These are phyloP conservation scores for Coemansia sp. DNA, from an alignment of 192 early-diverging fungal genomes.

Conservation along the genomic window DNA sequence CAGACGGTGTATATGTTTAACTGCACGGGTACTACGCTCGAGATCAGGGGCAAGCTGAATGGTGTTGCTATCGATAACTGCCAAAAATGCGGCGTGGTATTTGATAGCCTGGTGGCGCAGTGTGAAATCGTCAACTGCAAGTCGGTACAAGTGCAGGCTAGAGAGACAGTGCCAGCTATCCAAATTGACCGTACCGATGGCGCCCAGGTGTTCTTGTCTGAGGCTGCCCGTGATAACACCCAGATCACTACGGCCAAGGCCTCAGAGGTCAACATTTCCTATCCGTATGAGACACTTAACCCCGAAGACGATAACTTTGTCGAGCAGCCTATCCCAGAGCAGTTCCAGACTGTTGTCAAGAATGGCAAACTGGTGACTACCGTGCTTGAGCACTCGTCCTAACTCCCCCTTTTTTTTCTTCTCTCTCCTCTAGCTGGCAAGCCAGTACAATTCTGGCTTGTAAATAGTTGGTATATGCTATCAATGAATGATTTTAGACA, in stretches of 20 bases:
- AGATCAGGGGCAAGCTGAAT: constrained; percentile 90
- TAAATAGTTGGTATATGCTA: too few relatives aligned
- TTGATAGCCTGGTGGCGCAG: constrained; percentile 81
- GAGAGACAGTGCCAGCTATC: constrained; percentile 79
- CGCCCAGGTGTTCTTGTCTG: constrained; percentile 84
- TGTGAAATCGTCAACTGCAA: constrained; percentile 91
- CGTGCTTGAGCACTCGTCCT: constrained; percentile 74
- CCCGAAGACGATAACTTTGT: constrained; percentile 70
- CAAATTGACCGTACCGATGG: constrained; percentile 93
- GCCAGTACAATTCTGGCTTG: background rate
- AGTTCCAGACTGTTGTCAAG: constrained; percentile 85
- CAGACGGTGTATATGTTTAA: constrained; percentile 95
- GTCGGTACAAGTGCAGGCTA: constrained; percentile 83
- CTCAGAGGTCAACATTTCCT: constrained; percentile 86
- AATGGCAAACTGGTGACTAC: constrained; percentile 78
- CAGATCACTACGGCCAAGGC: constrained; percentile 95
- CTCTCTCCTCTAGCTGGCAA: background rate
- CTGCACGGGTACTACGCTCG: constrained; percentile 87
- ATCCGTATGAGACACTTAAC: constrained; percentile 52
- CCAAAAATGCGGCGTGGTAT: constrained; percentile 80
- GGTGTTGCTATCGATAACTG: constrained; percentile 86
- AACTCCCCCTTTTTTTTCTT: background rate
- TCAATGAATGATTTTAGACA: too few relatives aligned
- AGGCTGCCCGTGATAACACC: constrained; percentile 64
- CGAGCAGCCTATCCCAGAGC: constrained; percentile 90